Percentiles rank a stretch among this genome's conserved stretches.
phyloP scores from a whole-genome alignment of 164 flowering plant genomes.

The Stephania japonica region DNA sequence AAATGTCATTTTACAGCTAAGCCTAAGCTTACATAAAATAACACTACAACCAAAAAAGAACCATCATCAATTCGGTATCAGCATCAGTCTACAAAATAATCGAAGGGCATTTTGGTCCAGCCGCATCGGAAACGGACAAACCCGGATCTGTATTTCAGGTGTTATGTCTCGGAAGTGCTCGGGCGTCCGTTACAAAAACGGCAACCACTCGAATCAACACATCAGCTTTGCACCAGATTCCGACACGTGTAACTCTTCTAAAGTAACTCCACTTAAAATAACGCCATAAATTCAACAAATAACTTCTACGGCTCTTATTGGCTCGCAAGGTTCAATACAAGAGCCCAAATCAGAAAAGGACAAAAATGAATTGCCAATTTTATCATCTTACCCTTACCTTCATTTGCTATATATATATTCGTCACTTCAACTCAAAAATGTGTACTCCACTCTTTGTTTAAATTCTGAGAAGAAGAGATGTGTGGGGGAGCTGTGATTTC shows the following conservation, averaged over 20 bases:
- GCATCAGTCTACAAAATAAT: too few species aligned
- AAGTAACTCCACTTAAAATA: neutral
- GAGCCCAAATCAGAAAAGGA: neutral
- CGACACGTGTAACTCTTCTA: neutral
- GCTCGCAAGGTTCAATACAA: neutral
- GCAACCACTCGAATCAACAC: neutral
- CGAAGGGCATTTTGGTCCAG: neutral
- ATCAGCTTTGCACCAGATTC: neutral
- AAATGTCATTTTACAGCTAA: too few species aligned
- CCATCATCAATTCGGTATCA: too few species aligned
- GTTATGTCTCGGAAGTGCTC: neutral
- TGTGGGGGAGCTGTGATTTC: conserved; percentile 52
- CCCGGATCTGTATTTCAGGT: neutral
- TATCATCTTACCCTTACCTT: conserved; percentile 1
- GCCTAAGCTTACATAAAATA: too few species aligned
- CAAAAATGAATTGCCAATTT: neutral
- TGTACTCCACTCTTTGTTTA: conserved; percentile 4
- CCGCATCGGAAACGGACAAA: neutral
- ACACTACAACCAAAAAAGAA: too few species aligned
- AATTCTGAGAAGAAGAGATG: conserved; percentile 32
- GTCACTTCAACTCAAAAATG: neutral
- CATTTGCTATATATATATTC: neutral
- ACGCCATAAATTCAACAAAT: neutral
- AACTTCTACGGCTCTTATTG: neutral
- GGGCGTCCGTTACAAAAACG: neutral